Evolutionary conservation across 1,284 basidiomycete species (phyloP), one percentile per base, ranked within the genome.

Genomic region (Singerocomus inundabilis): DNA sequence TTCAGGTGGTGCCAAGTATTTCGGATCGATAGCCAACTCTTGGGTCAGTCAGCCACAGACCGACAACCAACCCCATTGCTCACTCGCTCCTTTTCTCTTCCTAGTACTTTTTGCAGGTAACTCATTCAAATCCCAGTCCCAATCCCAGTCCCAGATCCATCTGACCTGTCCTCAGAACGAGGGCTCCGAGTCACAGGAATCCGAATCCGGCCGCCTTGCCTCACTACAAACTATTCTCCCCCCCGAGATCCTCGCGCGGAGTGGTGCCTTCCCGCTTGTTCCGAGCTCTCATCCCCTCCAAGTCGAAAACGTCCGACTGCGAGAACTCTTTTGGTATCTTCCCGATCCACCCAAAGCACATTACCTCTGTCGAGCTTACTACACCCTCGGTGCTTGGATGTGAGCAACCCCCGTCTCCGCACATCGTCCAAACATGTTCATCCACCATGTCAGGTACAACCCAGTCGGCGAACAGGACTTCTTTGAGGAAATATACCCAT

Each of bases 321-420:
- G 79, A 44, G 75, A 72, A 36, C 72, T 88, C n/a, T 78, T 77
- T 56, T 85, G 81, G 78, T 85, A 86, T 63, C 77, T 89, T 15
- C 88, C 88, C 9, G 68, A 76, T 11, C 64, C 75, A 2, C 74
- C 80, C 32, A 79, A 75, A 53, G 84, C 86, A 6, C 70, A 75
- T 21, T 77, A 80, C 52, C 71, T 90, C 32, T 78, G 80, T 31
- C 74, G 78, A 30, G 76, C 79, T 31, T 90, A 86, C 63, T 90
- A 77, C 67, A 76, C 76, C 34, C 77, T 85, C 59, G 86, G 84
- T 36, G 82, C 85, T 37, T 89, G 86, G 87, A 88, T 90, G 87
- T 88, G 61, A 56, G 73, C 55, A 24, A 51, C n/a, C 35, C 49
- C 34, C 53, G 34, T 32, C 40, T 26, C 29, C 25, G 37, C 41